Base-by-base conservation (phyloP, 352 stramenopile species). In the Phytophthora tentaculata region DNA sequence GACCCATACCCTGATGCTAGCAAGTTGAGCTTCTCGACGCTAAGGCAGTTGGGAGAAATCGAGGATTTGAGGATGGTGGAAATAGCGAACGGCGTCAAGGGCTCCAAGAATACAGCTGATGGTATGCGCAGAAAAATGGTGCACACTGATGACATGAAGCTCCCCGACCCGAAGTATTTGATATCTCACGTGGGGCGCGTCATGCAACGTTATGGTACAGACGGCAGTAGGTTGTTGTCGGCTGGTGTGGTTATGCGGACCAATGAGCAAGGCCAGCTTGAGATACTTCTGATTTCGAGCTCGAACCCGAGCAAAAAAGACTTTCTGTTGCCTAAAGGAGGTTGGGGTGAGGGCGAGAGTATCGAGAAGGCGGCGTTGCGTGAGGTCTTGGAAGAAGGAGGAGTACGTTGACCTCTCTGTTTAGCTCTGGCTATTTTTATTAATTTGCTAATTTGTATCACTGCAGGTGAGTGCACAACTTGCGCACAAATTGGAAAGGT, bases 361-460 rank as follows among this genome's bases (percentile, higher is more conserved):
- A 45, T 45, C 20, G 9, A 45, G 39, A 45, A 22, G 39, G 10
- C 39, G 39, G 39, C 39, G 39, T 20, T 45, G 39, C 9, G 39
- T 22, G 39, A 45, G 17, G 39, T 45, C 17, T 7, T 45, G 8
- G 39, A 45, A 20, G 39, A 45, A 45, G 39, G 3, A 39, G 32
- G 64, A 43, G 64, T 72, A 58, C 32, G 61, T 53, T 17, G 9
- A n/a, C n/a, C 17, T 0, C 45, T 52, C 22, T 43, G 7, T n/a
- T n/a, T n/a, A 32, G 28, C 28, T 32, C 28, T 54, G 47, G 10
- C 39, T 13, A 54, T 20, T 37, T 54, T 17, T 50, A 5, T 26
- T 39, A 26, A 26, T 45, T 45, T 64, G 26, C 32, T 58, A 58
- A 58, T 14, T 58, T 2, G 52, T 49, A 19, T 5, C 19, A 17